Conservation (phyloP, 2,329 filamentous ascomycete species). For the Fusarium sp. region DNA sequence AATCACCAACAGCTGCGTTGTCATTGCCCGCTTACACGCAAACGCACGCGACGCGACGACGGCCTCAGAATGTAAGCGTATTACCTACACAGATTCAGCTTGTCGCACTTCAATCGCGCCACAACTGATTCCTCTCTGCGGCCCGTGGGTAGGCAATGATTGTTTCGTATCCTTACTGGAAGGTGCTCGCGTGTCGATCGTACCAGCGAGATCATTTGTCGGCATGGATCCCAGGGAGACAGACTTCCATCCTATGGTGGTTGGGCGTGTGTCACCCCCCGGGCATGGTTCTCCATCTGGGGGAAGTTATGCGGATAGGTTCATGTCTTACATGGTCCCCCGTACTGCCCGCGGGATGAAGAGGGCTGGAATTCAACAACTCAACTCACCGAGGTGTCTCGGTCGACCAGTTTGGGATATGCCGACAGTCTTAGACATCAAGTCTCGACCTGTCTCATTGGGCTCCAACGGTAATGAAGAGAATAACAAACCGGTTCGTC, state of each 20-base stretch:
- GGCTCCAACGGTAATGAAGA: neutral
- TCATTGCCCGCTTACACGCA: neutral
- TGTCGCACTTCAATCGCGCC: conserved; percentile 12
- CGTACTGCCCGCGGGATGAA: conserved; percentile 17
- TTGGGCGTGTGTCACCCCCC: neutral
- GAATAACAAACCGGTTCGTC: neutral
- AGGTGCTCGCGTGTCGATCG: conserved; percentile 32
- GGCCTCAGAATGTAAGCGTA: neutral
- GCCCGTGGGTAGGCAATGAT: conserved; percentile 23
- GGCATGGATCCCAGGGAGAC: conserved; percentile 9
- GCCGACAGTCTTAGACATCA: neutral
- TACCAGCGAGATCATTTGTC: conserved; percentile 11
- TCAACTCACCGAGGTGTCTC: conserved; percentile 26
- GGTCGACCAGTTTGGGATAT: conserved; percentile 24
- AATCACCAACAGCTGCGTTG: neutral
- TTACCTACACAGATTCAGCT: neutral
- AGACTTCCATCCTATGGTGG: conserved; percentile 4
- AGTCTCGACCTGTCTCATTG: conserved; percentile 18
- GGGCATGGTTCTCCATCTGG: conserved; percentile 10
- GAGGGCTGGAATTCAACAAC: neutral
- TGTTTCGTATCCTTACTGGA: conserved; percentile 21
- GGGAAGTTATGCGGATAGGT: neutral
- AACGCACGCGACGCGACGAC: conserved; percentile 26
- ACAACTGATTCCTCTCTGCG: neutral
- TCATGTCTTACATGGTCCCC: neutral